These are phyloP conservation scores for Xylariaceae sp. DNA, from an alignment of 2,329 filamentous ascomycete genomes.

Conservation along the genomic window DNA sequence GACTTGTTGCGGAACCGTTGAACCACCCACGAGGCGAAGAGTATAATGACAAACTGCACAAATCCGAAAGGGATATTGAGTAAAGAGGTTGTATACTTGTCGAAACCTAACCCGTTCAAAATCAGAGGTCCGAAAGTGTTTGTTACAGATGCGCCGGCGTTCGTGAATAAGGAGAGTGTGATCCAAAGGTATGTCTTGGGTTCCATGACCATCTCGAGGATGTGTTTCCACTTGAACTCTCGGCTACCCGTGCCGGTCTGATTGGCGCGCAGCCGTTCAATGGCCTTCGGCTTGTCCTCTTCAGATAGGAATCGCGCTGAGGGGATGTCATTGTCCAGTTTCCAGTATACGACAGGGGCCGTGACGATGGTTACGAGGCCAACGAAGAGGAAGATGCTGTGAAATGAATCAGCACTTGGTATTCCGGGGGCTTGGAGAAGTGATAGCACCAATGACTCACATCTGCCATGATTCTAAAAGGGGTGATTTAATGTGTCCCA, in stretches of 20 bases:
- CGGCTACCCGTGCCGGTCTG: constrained; percentile 60
- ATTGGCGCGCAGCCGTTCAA: constrained; percentile 60
- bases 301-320: constrained; percentile 64
- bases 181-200: constrained; percentile 65
- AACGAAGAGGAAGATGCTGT: constrained; percentile 64
- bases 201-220: constrained; percentile 58
- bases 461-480: constrained; percentile 51
- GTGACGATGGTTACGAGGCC: constrained; percentile 65
- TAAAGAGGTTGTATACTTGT: constrained; percentile 62
- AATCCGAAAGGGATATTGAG: constrained; percentile 72
- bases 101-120: constrained; percentile 63
- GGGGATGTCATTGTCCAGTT: constrained; percentile 63
- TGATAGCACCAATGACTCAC: constrained; percentile 34
- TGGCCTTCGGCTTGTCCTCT: constrained; percentile 63
- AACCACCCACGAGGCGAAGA: constrained; percentile 62
- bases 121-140: constrained; percentile 71
- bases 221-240: constrained; percentile 58
- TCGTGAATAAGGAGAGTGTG: constrained; percentile 64
- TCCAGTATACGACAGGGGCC: constrained; percentile 63
- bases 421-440: background rate
- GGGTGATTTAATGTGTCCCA: constrained; percentile 60
- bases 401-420: constrained; percentile 2
- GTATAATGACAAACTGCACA: constrained; percentile 63
- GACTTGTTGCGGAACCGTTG: constrained; percentile 64
- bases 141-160: constrained; percentile 67